phyloP scores from a whole-genome alignment of 345 rosid species.

The Eucalyptus guilfoylei region DNA sequence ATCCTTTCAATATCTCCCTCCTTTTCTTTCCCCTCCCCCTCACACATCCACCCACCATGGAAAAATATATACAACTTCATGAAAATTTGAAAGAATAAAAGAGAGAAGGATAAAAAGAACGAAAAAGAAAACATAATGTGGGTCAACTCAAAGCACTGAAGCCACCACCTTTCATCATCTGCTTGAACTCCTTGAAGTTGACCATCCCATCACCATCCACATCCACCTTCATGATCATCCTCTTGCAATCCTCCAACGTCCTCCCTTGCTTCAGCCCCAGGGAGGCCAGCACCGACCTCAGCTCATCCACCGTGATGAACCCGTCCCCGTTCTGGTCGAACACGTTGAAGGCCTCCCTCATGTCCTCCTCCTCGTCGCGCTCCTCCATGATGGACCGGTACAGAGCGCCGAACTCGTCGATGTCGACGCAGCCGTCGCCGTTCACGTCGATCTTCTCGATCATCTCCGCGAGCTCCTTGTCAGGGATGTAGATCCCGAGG shows the following conservation, averaged over 20 bases:
- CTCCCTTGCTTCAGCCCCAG: conserved; percentile 75
- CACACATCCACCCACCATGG: neutral
- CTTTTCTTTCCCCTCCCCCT: neutral
- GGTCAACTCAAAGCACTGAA: conserved; percentile 1
- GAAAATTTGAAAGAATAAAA: neutral
- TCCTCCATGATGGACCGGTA: conserved; percentile 46
- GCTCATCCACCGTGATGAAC: conserved; percentile 67
- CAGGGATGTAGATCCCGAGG: conserved; percentile 59
- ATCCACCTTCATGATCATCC: conserved; percentile 73
- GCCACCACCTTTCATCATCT: conserved; percentile 30
- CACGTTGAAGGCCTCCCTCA: conserved; percentile 84
- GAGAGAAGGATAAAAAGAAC: neutral
- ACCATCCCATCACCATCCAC: conserved; percentile 91
- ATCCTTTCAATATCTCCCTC: neutral
- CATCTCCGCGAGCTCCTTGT: conserved; percentile 32
- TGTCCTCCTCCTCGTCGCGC: conserved; percentile 51
- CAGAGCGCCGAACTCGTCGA: conserved; percentile 60
- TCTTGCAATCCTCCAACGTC: conserved; percentile 58
- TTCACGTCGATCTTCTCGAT: conserved; percentile 3
- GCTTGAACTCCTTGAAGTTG: conserved; percentile 23
- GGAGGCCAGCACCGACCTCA: conserved; percentile 54
- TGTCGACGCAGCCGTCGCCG: conserved; percentile 21
- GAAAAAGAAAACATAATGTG: neutral
- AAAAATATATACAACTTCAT: neutral
- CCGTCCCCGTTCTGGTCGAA: conserved; percentile 88